A percentile compares a stretch with the other conserved stretches of the same genome.
Conservation (phyloP, 2,329 filamentous ascomycete genomes). For the Lojkania enalia region DNA sequence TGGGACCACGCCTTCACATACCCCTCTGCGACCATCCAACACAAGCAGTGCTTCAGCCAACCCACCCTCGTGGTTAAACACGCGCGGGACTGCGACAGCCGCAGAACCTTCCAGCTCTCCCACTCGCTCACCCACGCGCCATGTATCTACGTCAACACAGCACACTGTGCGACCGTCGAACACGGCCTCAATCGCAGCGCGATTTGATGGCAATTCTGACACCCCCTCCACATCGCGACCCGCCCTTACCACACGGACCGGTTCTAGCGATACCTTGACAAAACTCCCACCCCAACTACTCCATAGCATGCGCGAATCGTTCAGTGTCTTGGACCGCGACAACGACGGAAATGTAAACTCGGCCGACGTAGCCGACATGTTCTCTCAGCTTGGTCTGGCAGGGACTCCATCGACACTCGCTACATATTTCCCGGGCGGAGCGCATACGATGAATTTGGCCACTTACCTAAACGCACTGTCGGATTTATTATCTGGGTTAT, state of each 20-base stretch:
- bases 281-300: constrained; percentile 81
- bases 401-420: constrained; percentile 71
- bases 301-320: constrained; percentile 85
- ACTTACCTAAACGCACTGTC: constrained; percentile 84
- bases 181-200: constrained; percentile 40
- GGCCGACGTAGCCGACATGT: constrained; percentile 84
- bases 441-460: constrained; percentile 76
- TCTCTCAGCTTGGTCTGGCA: constrained; percentile 82
- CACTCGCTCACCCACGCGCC: constrained; percentile 35
- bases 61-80: constrained; percentile 42
- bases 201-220: constrained; percentile 42
- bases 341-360: constrained; percentile 81
- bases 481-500: constrained; percentile 71
- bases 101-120: constrained; percentile 38
- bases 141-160: constrained; percentile 23
- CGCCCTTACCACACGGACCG: constrained; percentile 27
- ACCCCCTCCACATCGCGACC: constrained; percentile 33
- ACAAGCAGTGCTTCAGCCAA: constrained; percentile 39
- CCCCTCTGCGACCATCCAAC: constrained; percentile 35
- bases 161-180: constrained; percentile 28
- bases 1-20: constrained; percentile 31
- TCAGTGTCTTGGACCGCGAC: constrained; percentile 88
- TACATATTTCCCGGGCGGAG: constrained; percentile 77
- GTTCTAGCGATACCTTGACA: constrained; percentile 54
- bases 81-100: constrained; percentile 30